phyloP scores from a whole-genome alignment of 192 early-diverging fungal species.

The Coemansia reversa region DNA sequence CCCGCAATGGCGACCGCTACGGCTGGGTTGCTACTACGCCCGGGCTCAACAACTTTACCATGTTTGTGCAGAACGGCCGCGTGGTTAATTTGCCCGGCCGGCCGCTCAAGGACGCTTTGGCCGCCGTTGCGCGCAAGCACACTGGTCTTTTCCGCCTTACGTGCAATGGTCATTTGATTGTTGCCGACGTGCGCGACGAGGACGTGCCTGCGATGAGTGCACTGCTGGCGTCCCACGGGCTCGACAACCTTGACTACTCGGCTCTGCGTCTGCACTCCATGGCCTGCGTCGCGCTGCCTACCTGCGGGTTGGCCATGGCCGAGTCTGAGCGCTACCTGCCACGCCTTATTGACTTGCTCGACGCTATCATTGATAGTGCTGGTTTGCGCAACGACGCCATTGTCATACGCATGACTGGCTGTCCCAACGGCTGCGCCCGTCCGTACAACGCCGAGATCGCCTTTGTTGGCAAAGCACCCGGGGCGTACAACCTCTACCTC shows the following conservation, averaged over 20 bases:
- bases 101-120: conserved; percentile 74
- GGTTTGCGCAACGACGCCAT: conserved; percentile 88
- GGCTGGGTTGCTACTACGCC: conserved; percentile 67
- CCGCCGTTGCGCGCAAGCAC: conserved; percentile 72
- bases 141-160: conserved; percentile 82
- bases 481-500: conserved; percentile 93
- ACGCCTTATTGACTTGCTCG: conserved; percentile 74
- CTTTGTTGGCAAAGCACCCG: conserved; percentile 93
- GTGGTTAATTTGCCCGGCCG: conserved; percentile 77
- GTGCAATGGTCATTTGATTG: conserved; percentile 89
- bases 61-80: conserved; percentile 91
- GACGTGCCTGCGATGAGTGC: conserved; percentile 58
- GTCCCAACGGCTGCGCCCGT: conserved; percentile 96
- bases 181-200: conserved; percentile 70
- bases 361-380: conserved; percentile 72
- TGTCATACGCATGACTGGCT: conserved; percentile 96
- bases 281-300: conserved; percentile 95
- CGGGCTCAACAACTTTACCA: conserved; percentile 65
- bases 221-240: conserved; percentile 65
- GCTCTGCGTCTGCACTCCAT: conserved; percentile 86
- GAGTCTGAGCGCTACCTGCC: conserved; percentile 97
- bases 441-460: conserved; percentile 94
- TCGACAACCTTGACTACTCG: conserved; percentile 80
- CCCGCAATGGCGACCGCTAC: conserved; percentile 89
- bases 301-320: conserved; percentile 93